Conservation (phyloP, 2,329 filamentous ascomycete genomes). For the Cytospora paraplurivora region DNA sequence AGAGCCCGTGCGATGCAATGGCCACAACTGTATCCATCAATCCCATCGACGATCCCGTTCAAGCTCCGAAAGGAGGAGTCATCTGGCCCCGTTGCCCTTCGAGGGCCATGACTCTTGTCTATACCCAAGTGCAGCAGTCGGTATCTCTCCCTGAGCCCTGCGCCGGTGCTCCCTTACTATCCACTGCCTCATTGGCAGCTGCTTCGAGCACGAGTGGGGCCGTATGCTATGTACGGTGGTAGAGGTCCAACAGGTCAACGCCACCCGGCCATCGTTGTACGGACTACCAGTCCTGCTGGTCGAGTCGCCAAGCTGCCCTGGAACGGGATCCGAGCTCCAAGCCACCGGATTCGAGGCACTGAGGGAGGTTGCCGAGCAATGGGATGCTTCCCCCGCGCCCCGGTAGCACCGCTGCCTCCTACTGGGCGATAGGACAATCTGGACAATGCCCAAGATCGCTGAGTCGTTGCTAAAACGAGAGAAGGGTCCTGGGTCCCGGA, state of each 20-base stretch:
- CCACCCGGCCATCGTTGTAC: background rate
- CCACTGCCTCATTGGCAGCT: background rate
- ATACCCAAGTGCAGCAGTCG: background rate
- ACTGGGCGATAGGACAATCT: slow-evolving; percentile 1
- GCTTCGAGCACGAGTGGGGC: background rate
- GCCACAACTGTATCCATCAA: background rate
- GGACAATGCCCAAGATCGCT: background rate
- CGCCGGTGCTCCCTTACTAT: background rate
- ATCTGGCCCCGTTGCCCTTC: background rate
- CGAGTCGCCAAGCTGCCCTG: background rate
- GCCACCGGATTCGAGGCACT: background rate
- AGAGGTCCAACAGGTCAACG: background rate
- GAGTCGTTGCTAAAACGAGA: background rate
- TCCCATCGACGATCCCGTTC: slow-evolving; percentile 16
- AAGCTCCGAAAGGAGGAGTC: slow-evolving; percentile 1
- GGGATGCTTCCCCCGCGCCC: background rate
- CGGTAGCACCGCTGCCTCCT: slow-evolving; percentile 8
- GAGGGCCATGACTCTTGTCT: background rate
- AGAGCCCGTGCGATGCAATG: background rate
- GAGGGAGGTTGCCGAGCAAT: background rate
- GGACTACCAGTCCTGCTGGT: background rate
- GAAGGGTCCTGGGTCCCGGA: background rate
- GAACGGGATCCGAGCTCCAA: background rate
- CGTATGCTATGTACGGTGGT: background rate
- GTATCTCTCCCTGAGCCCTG: background rate